Base-by-base conservation (phyloP, 2,329 filamentous ascomycete genomes). In the Drechslerella coelobrocha region DNA sequence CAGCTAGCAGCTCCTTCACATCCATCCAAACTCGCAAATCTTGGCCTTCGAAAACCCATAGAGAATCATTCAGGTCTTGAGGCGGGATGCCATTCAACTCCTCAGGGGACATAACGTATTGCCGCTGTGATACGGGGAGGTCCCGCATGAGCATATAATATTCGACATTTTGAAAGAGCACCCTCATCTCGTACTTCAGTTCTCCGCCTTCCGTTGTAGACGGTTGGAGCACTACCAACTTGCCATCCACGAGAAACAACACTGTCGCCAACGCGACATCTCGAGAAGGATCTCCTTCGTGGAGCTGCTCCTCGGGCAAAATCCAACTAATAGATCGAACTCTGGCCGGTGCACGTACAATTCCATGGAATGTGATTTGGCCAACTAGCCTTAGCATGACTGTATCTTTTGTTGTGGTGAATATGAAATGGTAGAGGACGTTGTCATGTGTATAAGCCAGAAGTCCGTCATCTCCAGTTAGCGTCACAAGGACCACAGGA, bases 401-500 rank as follows among this genome's bases (percentile, higher is more conserved):
- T 21, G 87, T 81, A 14, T 83, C 87, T n/a, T 85, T 83, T 21
- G 86, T 83, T 0, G 87, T 84, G 0, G 90, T 87, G 73, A 99
- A 93, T 69, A 99, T 87, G 78, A 92, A 99, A 78, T 99, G 94
- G 77, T 97, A 94, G 14, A 99, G 84, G 9, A 95, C 84, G 78
- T 99, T 99, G 77, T 97, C 93, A 78, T 96, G 92, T 0, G 94
- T 99, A 78, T 99, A 99, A 9, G 97, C 93, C 29, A 99, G 84
- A 26, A 99, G 83, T 0, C 94, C 97, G 79, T 99, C 94, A 75
- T 96, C 90, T 37, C 93, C 94, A 1, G 92, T 94, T 0, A 90
- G 88, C 0, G 92, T 89, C 56, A 97, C 88, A 47, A 96, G 85
- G 14, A 97, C 92, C n/a, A 95, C 89, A 1, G 94, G 90, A 2